phyloP scores from a whole-genome alignment of 805 yeast species.

The Ogataea thermomethanolica region DNA sequence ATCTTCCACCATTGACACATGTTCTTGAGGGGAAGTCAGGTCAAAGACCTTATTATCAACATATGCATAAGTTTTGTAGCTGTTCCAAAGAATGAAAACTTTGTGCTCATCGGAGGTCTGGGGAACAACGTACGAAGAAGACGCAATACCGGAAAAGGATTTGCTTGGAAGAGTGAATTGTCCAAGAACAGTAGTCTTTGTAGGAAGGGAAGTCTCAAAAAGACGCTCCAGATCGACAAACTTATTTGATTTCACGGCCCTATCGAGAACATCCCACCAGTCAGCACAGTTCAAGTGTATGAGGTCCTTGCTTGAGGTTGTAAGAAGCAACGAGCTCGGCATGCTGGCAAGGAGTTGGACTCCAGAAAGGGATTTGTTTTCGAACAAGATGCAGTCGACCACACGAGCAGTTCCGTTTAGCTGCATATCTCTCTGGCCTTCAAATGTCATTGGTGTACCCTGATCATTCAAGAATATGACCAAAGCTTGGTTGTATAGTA shows the following conservation, averaged over 20 bases:
- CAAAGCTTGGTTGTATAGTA: constrained; percentile 23
- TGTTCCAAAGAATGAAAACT: constrained; percentile 27
- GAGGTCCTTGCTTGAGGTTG: constrained; percentile 20
- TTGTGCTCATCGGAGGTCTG: constrained; percentile 17
- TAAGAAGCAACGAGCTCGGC: constrained; percentile 18
- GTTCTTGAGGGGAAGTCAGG: constrained; percentile 5
- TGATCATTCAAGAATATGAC: constrained; percentile 22
- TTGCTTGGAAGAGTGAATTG: constrained; percentile 11
- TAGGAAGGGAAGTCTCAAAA: constrained; percentile 19
- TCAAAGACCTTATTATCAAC: constrained; percentile 11
- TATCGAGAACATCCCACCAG: constrained; percentile 25
- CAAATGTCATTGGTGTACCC: constrained; percentile 26
- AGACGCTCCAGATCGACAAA: constrained; percentile 16
- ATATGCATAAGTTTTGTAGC: constrained; percentile 17
- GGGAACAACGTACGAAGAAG: constrained; percentile 5
- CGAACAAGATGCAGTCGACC: constrained; percentile 16
- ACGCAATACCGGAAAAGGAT: background rate
- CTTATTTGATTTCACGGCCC: constrained; percentile 18
- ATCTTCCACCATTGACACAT: background rate
- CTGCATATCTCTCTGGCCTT: constrained; percentile 11
- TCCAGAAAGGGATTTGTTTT: constrained; percentile 1
- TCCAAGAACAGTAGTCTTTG: constrained; percentile 20
- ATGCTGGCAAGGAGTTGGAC: constrained; percentile 23
- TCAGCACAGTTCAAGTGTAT: constrained; percentile 27
- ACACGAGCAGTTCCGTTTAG: constrained; percentile 5